These are phyloP conservation scores for Coemansia sp. DNA, from an alignment of 192 early-diverging fungal species.

Conservation along the genomic window DNA sequence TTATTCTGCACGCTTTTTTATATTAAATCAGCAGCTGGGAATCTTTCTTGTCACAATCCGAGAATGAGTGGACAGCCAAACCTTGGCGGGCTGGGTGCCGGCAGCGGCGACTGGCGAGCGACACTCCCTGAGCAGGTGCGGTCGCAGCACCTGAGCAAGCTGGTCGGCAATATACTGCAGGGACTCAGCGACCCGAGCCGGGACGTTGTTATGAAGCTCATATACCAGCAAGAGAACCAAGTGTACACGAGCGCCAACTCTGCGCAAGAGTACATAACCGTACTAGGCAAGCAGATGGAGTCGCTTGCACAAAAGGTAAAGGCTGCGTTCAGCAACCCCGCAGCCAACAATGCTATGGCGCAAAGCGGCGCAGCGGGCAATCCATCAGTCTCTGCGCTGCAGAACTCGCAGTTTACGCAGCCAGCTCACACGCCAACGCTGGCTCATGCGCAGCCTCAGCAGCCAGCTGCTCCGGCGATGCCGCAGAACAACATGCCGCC, in stretches of 20 bases:
- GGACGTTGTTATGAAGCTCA: slow-evolving; percentile 2
- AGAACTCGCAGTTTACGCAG: slow-evolving; percentile 17
- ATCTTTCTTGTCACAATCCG: neutral
- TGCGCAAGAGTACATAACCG: slow-evolving; percentile 31
- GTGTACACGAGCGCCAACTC: slow-evolving; percentile 18
- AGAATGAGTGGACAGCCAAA: slow-evolving; percentile 36
- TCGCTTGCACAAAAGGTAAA: slow-evolving; percentile 23
- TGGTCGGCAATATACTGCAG: slow-evolving; percentile 20
- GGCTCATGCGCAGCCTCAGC: slow-evolving; percentile 21
- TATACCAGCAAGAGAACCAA: slow-evolving; percentile 17
- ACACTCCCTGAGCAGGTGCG: slow-evolving; percentile 23
- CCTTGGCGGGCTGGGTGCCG: slow-evolving; percentile 6
- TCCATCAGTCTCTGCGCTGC: slow-evolving; percentile 5
- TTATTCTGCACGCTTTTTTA: neutral
- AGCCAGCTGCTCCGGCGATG: slow-evolving; percentile 10
- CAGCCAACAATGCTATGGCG: slow-evolving; percentile 5
- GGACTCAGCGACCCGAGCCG: slow-evolving; percentile 15
- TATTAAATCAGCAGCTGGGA: neutral
- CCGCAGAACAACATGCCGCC: neutral
- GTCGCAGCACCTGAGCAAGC: slow-evolving; percentile 12
- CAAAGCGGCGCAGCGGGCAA: slow-evolving; percentile 11
- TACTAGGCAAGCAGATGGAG: slow-evolving; percentile 10
- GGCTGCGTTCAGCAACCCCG: neutral
- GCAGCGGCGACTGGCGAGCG: slow-evolving; percentile 33
- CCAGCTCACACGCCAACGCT: slow-evolving; percentile 8